Conservation (phyloP, 306 rosid species). For the Alnus glutinosa region DNA sequence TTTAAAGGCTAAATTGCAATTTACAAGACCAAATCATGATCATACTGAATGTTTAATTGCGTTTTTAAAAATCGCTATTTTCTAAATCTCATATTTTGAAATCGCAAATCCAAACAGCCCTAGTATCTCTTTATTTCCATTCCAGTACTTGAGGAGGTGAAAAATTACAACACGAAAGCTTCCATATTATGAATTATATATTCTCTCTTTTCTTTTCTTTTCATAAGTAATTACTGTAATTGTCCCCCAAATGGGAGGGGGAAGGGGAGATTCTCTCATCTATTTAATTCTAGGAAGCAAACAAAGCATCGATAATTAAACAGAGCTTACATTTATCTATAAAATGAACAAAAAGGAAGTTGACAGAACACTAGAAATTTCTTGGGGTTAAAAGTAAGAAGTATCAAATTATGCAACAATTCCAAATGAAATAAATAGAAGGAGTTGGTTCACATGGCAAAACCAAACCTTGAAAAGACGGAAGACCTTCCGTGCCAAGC, state of each 20-base stretch:
- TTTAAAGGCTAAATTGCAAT: too few relatives aligned
- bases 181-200: neutral
- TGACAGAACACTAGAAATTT: neutral
- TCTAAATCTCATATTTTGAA: too few relatives aligned
- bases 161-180: neutral
- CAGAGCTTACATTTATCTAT: neutral
- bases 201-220: neutral
- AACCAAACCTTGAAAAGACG: conserved; percentile 88
- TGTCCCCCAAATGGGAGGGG: too few relatives aligned
- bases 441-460: neutral
- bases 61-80: too few relatives aligned
- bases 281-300: neutral
- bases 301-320: neutral
- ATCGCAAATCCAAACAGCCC: too few relatives aligned
- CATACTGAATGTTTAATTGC: too few relatives aligned
- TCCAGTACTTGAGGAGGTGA: neutral
- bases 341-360: neutral
- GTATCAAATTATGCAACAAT: neutral
- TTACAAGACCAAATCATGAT: too few relatives aligned
- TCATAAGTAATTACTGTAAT: too few relatives aligned
- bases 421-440: neutral
- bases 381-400: neutral
- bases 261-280: too few relatives aligned
- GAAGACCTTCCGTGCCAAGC: conserved; percentile 95
- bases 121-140: neutral